Conservation (phyloP, 768 basidiomycete genomes). For the Dacryopinax spathularia region DNA sequence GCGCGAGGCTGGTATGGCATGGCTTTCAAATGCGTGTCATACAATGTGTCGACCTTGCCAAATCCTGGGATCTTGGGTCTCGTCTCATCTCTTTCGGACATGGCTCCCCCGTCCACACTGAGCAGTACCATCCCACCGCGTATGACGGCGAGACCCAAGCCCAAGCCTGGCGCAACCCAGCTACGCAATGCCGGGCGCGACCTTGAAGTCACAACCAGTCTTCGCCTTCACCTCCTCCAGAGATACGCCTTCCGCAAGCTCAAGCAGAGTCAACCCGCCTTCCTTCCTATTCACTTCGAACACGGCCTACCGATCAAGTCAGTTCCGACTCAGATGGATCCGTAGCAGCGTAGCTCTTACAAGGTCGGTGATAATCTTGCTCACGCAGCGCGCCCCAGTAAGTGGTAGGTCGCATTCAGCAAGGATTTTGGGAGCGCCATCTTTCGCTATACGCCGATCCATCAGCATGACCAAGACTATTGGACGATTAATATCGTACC, state of each 20-base stretch:
- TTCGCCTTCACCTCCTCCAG: conserved; percentile 74
- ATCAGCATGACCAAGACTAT: conserved; percentile 57
- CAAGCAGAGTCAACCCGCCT: conserved; percentile 59
- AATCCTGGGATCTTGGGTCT: too few species aligned
- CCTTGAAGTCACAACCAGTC: conserved; percentile 67
- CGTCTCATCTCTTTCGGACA: too few species aligned
- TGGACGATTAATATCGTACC: neutral
- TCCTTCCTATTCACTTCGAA: conserved; percentile 71
- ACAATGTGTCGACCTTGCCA: too few species aligned
- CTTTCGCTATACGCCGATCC: conserved; percentile 76
- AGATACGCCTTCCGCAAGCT: conserved; percentile 71
- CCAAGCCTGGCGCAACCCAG: too few species aligned
- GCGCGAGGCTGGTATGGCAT: too few species aligned
- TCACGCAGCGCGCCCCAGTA: conserved; percentile 77
- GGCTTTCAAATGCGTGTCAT: too few species aligned
- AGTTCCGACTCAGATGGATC: neutral
- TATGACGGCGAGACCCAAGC: too few species aligned
- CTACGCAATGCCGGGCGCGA: conserved; percentile 17
- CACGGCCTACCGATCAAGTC: conserved; percentile 28
- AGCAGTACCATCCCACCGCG: too few species aligned
- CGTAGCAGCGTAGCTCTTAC: conserved; percentile 22
- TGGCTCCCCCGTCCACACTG: too few species aligned
- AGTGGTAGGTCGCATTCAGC: conserved; percentile 68
- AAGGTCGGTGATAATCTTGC: conserved; percentile 85
- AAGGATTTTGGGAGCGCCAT: conserved; percentile 80